phyloP scores from a whole-genome alignment of 768 basidiomycete genomes.

The Lactifluus piperatus region DNA sequence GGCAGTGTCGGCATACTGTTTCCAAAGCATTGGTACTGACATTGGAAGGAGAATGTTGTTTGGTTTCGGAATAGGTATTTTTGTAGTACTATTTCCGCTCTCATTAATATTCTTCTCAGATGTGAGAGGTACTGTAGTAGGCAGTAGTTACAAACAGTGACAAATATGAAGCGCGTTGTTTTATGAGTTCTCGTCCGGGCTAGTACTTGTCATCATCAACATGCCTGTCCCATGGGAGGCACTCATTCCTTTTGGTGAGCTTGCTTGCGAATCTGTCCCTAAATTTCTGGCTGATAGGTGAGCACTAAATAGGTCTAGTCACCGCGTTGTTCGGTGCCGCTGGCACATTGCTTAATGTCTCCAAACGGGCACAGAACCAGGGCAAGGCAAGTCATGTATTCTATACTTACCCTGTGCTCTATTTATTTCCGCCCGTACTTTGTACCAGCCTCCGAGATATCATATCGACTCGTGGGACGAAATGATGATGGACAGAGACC shows the following conservation, averaged over 20 bases:
- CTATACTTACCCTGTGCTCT: background rate
- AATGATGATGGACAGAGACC: conserved; percentile 94
- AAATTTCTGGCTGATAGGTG: background rate
- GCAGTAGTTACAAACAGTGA: conserved; percentile 3
- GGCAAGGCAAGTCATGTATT: conserved; percentile 58
- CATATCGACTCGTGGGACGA: conserved; percentile 85
- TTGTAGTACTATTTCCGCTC: background rate
- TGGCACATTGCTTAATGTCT: conserved; percentile 77
- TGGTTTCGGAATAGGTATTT: background rate
- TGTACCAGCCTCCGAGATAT: conserved; percentile 67
- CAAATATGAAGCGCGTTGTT: background rate
- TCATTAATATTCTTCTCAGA: conserved; percentile 1
- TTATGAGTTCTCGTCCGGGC: too few relatives aligned
- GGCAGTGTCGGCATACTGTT: background rate
- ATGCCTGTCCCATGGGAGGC: conserved; percentile 99
- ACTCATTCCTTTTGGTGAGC: conserved; percentile 84
- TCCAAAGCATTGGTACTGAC: background rate
- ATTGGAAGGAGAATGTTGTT: background rate
- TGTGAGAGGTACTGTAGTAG: background rate
- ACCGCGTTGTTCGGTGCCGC: conserved; percentile 86
- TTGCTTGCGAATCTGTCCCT: background rate
- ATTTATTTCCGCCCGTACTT: background rate
- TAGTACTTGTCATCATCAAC: conserved; percentile 19
- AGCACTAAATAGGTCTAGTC: conserved; percentile 50
- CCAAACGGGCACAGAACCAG: conserved; percentile 75